phyloP scores from a whole-genome alignment of 257 asterid genomes.

The Verbena officinalis region DNA sequence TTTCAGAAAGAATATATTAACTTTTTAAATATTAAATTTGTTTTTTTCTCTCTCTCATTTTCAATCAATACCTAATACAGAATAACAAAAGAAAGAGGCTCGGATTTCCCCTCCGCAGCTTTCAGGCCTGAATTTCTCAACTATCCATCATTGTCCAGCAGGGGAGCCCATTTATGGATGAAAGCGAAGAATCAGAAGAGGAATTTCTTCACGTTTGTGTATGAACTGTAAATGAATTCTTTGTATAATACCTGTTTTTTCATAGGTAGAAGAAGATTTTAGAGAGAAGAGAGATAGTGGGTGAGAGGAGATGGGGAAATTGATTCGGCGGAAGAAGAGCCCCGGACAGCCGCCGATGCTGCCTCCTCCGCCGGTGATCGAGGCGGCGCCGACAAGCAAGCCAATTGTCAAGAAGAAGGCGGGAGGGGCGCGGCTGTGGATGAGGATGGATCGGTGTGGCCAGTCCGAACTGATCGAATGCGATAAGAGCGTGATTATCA shows the following conservation, averaged over 20 bases:
- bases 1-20: too few relatives aligned
- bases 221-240: too few relatives aligned
- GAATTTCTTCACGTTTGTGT: conserved; percentile 25
- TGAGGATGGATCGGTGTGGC: conserved; percentile 89
- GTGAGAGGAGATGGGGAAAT: conserved; percentile 43
- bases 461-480: conserved; percentile 93
- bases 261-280: conserved; percentile 16
- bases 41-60: too few relatives aligned
- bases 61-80: neutral
- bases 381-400: conserved; percentile 38
- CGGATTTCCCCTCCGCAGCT: conserved; percentile 7
- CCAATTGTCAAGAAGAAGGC: conserved; percentile 69
- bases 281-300: conserved; percentile 14
- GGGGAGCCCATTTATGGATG: conserved; percentile 34
- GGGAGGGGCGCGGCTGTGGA: conserved; percentile 85
- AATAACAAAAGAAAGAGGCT: neutral
- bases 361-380: conserved; percentile 50
- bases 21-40: too few relatives aligned
- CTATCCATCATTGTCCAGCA: conserved; percentile 3
- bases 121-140: conserved; percentile 25
- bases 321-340: conserved; percentile 57
- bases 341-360: conserved; percentile 27
- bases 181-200: conserved; percentile 34
- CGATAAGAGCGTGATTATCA: conserved; percentile 73
- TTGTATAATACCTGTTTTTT: neutral